Percentiles rank a stretch among this genome's conserved stretches.
Evolutionary conservation across 257 asterid species (phyloP).

Genomic region (Solanum neorickii): DNA sequence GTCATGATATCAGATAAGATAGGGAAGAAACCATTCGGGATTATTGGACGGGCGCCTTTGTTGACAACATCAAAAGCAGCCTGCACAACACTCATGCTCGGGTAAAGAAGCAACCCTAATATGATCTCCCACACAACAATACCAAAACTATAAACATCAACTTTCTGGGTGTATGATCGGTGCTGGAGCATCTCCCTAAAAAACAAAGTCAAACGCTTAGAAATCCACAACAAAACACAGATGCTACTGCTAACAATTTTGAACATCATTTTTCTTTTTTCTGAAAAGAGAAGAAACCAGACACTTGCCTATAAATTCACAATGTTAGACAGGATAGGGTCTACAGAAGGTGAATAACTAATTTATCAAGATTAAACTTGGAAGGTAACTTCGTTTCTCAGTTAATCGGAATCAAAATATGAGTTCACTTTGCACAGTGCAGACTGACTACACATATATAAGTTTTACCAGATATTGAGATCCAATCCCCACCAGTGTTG

Average conservation of each 20-base stretch:
- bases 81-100: slow-evolving; percentile 92
- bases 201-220: slow-evolving; percentile 5
- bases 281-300: neutral
- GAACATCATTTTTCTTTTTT: neutral
- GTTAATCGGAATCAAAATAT: neutral
- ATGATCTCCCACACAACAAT: slow-evolving; percentile 93
- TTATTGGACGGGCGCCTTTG: slow-evolving; percentile 82
- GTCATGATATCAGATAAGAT: slow-evolving; percentile 77
- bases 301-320: neutral
- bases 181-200: slow-evolving; percentile 99
- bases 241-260: neutral
- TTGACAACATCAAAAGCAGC: slow-evolving; percentile 94
- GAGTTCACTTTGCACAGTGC: neutral
- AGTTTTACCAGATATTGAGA: neutral
- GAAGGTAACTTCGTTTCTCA: neutral
- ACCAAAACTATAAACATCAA: slow-evolving; percentile 92
- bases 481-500: neutral
- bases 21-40: slow-evolving; percentile 69
- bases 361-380: neutral
- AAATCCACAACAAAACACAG: neutral
- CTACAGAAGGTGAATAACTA: neutral
- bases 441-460: neutral
- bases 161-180: slow-evolving; percentile 88
- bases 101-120: slow-evolving; percentile 91
- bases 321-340: neutral